These are phyloP conservation scores for Teunomyces barrocoloradensis DNA, from an alignment of 805 yeast genomes.

Conservation along the genomic window DNA sequence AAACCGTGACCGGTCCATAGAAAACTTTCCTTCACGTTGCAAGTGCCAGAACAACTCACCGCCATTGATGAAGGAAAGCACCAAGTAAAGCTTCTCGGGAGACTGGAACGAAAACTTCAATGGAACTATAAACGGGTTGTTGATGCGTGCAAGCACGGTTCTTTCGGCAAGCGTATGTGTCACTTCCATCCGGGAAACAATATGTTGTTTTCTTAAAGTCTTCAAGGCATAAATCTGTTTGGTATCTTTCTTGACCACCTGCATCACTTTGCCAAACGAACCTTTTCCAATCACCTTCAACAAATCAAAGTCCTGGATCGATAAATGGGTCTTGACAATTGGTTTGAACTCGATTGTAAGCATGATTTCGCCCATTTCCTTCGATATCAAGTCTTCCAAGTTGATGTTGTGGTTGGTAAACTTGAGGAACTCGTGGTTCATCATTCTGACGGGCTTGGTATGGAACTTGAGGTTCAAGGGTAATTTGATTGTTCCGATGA, in stretches of 20 bases:
- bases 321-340: conserved; percentile 56
- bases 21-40: conserved; percentile 86
- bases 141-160: conserved; percentile 88
- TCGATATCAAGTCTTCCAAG: conserved; percentile 29
- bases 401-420: conserved; percentile 43
- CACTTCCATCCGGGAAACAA: conserved; percentile 91
- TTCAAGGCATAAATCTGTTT: conserved; percentile 92
- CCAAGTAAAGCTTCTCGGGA: conserved; percentile 92
- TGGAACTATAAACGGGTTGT: conserved; percentile 95
- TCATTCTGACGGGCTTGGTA: conserved; percentile 50
- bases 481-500: conserved; percentile 68
- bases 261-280: conserved; percentile 98
- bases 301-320: conserved; percentile 89
- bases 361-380: conserved; percentile 50
- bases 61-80: conserved; percentile 90
- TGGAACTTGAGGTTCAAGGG: conserved; percentile 56
- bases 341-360: conserved; percentile 71
- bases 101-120: conserved; percentile 93
- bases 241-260: conserved; percentile 93
- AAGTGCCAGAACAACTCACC: conserved; percentile 95
- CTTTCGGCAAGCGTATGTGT: conserved; percentile 96
- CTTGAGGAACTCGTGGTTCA: conserved; percentile 54
- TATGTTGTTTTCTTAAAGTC: conserved; percentile 90
- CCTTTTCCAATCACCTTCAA: conserved; percentile 97
- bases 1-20: conserved; percentile 84